A percentile compares a stretch with the other conserved stretches of the same genome.
These are phyloP conservation scores for Botrytis aclada DNA, from an alignment of 2,329 filamentous ascomycete genomes.

Conservation along the genomic window DNA sequence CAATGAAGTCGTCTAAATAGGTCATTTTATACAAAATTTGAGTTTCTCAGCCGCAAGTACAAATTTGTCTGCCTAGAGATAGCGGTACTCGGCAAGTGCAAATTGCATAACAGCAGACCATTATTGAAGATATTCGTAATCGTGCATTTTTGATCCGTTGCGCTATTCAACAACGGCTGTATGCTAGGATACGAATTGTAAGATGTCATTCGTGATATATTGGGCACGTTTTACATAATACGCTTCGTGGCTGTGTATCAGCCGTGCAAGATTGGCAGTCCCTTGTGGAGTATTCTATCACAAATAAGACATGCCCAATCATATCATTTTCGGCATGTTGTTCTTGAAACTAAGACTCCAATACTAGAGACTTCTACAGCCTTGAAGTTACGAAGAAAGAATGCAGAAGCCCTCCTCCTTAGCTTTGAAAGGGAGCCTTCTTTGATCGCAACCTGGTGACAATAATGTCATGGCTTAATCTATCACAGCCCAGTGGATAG, in stretches of 20 bases:
- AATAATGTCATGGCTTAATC: neutral
- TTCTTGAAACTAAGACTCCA: neutral
- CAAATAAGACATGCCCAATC: neutral
- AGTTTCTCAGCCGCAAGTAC: neutral
- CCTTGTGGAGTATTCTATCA: neutral
- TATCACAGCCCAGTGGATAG: neutral
- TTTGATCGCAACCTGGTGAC: neutral
- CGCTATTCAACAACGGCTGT: neutral
- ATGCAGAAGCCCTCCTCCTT: neutral
- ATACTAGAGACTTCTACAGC: neutral
- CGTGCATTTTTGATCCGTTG: neutral
- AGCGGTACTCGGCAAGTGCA: neutral
- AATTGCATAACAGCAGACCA: neutral
- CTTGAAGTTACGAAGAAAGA: neutral
- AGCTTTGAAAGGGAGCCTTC: neutral
- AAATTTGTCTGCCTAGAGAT: constrained; percentile 7
- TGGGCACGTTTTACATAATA: neutral
- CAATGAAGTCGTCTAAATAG: neutral
- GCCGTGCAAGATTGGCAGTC: neutral
- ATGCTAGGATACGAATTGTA: neutral
- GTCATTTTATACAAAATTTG: neutral
- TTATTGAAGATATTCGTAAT: neutral
- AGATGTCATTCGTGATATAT: neutral
- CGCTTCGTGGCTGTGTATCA: constrained; percentile 2
- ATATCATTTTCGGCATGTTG: neutral